Evolutionary conservation across 352 stramenopile genomes (phyloP), one percentile per base, ranked within the genome.

Genomic region (Achlya hypogyna): DNA sequence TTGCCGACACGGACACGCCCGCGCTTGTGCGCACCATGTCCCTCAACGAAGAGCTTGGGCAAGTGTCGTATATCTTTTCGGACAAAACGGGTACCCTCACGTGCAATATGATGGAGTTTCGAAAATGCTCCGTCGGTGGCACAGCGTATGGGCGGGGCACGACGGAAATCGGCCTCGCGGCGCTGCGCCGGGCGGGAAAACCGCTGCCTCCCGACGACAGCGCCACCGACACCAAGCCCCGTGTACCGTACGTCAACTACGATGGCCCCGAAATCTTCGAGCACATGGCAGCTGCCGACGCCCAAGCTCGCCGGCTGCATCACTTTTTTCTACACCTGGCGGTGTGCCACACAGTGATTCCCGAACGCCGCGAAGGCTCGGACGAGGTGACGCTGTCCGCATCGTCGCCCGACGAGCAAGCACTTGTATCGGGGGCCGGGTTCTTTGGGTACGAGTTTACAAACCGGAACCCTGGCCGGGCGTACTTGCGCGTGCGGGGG

Each of bases 41-140:
- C 18, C 81, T 98, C 31, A 97, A 96, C 56, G 93, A 96, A 73
- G 91, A 98, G 58, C 80, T 98, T 16, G 97, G 96, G 2, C 91
- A 98, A 80, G 96, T 99, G 51, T 89, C 96, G 29, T 98, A 99
- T 69, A 93, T 99, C 5, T 99, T 99, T 74, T 98, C 87, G 1
- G 97, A 99, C 77, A 99, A 99, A 71, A 99, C 97, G 1, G 97
- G 97, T n/a, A 99, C 97, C n/a, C 78, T 99, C 4, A 99, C 97
- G 1, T 97, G 95, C 73, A 99, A 99, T 76, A 81, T 99, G 5
- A 99, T 99, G 97, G 87, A 98, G 72, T 98, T 98, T 53, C 78
- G 93, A 29, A 96, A 96, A 63, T 97, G 92, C 64, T 93, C 88
- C 1, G 92, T 98, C 53, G 88, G 81, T 10, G 93, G 93, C 0